Evolutionary conservation across 2,329 filamentous ascomycete genomes (phyloP).

Genomic region (Fusarium oligoseptatum): DNA sequence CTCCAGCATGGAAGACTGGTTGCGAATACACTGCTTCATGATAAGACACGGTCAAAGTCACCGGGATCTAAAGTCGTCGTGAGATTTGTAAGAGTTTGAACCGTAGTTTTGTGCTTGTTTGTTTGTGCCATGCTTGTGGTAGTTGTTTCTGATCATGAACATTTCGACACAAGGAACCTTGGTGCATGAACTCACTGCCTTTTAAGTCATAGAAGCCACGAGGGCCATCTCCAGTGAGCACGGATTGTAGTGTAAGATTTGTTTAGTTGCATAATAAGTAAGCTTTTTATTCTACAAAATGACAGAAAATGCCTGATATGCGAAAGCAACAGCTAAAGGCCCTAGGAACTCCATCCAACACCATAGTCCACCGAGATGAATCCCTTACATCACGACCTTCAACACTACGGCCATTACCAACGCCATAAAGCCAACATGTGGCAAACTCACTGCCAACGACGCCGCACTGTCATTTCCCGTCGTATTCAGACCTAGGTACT

Average conservation of each 20-base stretch:
- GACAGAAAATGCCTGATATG: background rate
- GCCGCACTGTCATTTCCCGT: constrained; percentile 55
- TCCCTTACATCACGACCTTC: constrained; percentile 11
- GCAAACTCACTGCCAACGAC: background rate
- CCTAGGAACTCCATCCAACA: background rate
- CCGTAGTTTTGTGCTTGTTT: background rate
- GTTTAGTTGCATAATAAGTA: background rate
- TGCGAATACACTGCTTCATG: constrained; percentile 17
- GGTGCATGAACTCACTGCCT: background rate
- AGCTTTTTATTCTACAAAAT: background rate
- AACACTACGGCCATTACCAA: constrained; percentile 14
- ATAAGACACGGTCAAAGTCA: background rate
- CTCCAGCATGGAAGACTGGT: constrained; percentile 4
- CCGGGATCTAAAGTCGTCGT: too few species aligned
- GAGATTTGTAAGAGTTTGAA: background rate
- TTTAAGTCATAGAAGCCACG: background rate
- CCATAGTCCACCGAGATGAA: background rate
- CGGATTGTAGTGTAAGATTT: background rate
- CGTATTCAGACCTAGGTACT: constrained; percentile 75
- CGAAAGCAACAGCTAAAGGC: background rate
- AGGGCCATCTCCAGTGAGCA: background rate
- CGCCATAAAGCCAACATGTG: constrained; percentile 8
- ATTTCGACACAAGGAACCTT: background rate
- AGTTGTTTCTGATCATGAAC: background rate
- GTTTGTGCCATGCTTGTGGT: background rate